Evolutionary conservation across 164 flowering plant species (phyloP), one percentile per base, ranked within the genome.

Genomic region (Stephania cephalantha): DNA sequence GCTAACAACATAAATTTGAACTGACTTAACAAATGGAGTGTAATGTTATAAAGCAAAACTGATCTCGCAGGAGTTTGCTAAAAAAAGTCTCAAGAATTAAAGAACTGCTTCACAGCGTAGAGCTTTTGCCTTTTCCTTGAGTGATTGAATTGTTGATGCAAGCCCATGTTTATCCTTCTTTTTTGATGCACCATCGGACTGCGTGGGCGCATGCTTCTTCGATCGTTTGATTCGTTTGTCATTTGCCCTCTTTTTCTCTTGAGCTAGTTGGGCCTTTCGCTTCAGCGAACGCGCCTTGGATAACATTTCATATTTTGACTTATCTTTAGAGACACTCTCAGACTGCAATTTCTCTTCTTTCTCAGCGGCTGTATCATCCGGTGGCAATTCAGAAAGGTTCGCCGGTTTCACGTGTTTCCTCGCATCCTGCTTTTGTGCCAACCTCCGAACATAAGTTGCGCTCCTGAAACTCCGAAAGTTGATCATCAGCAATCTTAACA

Each of bases 381-480:
- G 58, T 35, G 75, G 52, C 75, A 79, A 50, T 68, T 74, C 76
- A 44, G 75, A 61, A 68, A 45, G 67, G 48, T 42, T 46, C 9
- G 80, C 64, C 17, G 15, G 11, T 25, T 69, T 71, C 55, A 10
- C 42, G 8, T 68, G 20, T 25, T 81, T 83, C 66, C 50, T 72
- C 8, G 31, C 78, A 25, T 79, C 83, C 78, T 82, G 85, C 75
- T 82, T 87, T 77, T 79, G 81, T 45, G 84, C 85, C 55, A 84
- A n/a, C 76, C 88, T 93, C 71, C 93, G 85, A 72, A 79, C 86
- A 86, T 88, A 90, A 76, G 90, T 81, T 17, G 93, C 95, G 81
- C 93, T 90, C 93, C 98, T 95, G 91, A 82, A 85, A 79, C 13
- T 76, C 66, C 71, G 76, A 78, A 82, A 22, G 52, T 50, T 6